phyloP scores from a whole-genome alignment of 2,329 filamentous ascomycete species.

The Alternaria metachromatica region DNA sequence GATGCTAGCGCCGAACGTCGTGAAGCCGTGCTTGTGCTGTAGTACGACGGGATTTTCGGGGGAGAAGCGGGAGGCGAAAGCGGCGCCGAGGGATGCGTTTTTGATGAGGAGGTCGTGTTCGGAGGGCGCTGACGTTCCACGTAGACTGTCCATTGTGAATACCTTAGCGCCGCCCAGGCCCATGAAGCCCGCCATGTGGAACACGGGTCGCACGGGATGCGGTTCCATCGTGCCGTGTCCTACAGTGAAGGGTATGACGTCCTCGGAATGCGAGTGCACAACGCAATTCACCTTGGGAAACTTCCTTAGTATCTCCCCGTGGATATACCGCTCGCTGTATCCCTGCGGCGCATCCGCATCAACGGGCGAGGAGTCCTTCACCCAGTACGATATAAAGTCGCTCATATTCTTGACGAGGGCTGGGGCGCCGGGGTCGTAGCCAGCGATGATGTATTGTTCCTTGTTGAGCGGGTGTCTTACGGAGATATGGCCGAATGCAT shows the following conservation, averaged over 20 bases:
- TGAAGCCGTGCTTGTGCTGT: conserved; percentile 56
- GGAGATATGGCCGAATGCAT: conserved; percentile 62
- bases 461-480: conserved; percentile 56
- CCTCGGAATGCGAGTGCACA: conserved; percentile 51
- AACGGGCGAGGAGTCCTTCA: conserved; percentile 53
- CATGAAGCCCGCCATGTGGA: conserved; percentile 53
- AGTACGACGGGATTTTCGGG: conserved; percentile 36
- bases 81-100: conserved; percentile 24
- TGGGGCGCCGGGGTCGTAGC: conserved; percentile 53
- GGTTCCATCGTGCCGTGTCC: conserved; percentile 28
- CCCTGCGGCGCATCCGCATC: conserved; percentile 46
- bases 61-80: conserved; percentile 25
- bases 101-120: conserved; percentile 38
- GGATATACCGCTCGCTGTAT: conserved; percentile 55
- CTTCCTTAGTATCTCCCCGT: conserved; percentile 48
- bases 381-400: conserved; percentile 58
- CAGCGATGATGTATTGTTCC: conserved; percentile 58
- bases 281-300: conserved; percentile 51
- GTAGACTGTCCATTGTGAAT: conserved; percentile 20
- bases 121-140: conserved; percentile 27
- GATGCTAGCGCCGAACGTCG: conserved; percentile 46
- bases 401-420: conserved; percentile 53
- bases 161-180: conserved; percentile 24
- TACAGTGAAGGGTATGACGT: conserved; percentile 50
- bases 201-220: conserved; percentile 33